Percentiles rank a stretch among this genome's conserved stretches.
Conservation (phyloP, 139 green algal species). For the Micromonas commoda region DNA sequence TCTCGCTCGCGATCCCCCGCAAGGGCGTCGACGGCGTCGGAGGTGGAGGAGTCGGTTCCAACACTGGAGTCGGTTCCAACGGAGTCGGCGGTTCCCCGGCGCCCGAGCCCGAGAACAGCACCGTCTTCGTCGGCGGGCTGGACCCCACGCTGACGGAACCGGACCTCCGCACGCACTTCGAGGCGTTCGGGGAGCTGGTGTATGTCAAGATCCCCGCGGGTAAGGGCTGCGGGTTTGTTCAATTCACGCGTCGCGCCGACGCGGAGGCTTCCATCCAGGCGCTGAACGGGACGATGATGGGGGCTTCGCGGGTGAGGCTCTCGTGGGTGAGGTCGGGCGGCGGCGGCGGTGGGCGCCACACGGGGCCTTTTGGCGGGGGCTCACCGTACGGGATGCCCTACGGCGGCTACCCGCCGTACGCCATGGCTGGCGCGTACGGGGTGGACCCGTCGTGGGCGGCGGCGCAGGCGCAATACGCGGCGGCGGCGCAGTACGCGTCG, state of each 20-base stretch:
- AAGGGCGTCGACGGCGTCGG: slow-evolving; percentile 10
- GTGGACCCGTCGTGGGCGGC: not conserved
- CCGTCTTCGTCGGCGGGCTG: slow-evolving; percentile 47
- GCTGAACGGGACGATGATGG: slow-evolving; percentile 47
- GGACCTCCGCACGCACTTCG: slow-evolving; percentile 64
- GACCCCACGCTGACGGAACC: slow-evolving; percentile 57
- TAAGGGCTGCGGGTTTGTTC: slow-evolving; percentile 96
- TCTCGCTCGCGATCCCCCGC: slow-evolving; percentile 33
- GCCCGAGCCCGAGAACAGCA: not conserved
- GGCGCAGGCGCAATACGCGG: not conserved
- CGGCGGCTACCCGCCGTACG: no score
- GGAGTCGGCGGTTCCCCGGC: not conserved
- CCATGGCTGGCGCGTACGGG: not conserved
- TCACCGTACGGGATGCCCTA: no score
- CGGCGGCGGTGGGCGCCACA: not conserved
- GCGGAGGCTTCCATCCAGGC: slow-evolving; percentile 67
- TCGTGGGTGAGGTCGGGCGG: not conserved
- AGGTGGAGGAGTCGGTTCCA: no score
- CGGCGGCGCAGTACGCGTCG: not conserved
- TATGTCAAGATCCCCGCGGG: slow-evolving; percentile 88
- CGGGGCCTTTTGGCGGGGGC: not conserved
- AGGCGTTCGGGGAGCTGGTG: slow-evolving; percentile 73
- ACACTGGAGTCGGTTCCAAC: no score
- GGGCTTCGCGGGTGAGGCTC: not conserved
- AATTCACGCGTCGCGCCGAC: slow-evolving; percentile 62